Evolutionary conservation across 306 rosid species (phyloP).

Genomic region (Heteromeles arbutifolia): DNA sequence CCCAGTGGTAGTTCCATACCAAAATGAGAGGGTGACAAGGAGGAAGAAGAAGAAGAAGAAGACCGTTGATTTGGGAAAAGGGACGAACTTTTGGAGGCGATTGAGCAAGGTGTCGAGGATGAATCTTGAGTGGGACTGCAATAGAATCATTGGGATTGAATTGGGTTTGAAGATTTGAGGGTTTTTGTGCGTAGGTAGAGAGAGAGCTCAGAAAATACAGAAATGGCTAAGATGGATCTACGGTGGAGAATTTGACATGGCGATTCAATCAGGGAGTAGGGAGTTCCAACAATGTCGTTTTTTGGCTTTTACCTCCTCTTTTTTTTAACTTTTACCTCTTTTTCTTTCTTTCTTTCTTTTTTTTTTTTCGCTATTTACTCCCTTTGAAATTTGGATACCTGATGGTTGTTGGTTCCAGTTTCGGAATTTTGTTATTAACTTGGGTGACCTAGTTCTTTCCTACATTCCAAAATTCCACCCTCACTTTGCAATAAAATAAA

Average conservation of each 20-base stretch:
- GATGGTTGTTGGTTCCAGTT: background rate
- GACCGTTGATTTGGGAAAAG: background rate
- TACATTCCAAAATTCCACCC: background rate
- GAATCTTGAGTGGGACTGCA: constrained; percentile 92
- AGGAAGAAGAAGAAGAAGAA: background rate
- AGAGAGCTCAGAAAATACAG: background rate
- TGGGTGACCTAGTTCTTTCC: background rate
- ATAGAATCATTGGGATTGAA: constrained; percentile 52
- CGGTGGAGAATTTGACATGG: background rate
- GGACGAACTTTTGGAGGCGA: constrained; percentile 64
- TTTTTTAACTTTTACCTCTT: too few relatives aligned
- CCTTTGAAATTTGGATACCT: background rate
- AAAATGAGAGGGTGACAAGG: background rate
- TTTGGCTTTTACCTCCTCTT: background rate
- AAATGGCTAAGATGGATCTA: background rate
- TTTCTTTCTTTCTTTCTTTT: too few relatives aligned
- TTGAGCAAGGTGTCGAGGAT: constrained; percentile 69
- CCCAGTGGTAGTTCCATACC: constrained; percentile 61
- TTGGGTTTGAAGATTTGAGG: background rate
- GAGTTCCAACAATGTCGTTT: background rate
- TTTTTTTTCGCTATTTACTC: background rate
- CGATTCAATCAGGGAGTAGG: background rate
- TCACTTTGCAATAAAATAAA: background rate
- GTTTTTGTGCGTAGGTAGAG: background rate
- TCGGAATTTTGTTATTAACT: background rate